Base-by-base conservation (phyloP, 495 filamentous ascomycete genomes). In the Podospora bellae-mahoneyi region DNA sequence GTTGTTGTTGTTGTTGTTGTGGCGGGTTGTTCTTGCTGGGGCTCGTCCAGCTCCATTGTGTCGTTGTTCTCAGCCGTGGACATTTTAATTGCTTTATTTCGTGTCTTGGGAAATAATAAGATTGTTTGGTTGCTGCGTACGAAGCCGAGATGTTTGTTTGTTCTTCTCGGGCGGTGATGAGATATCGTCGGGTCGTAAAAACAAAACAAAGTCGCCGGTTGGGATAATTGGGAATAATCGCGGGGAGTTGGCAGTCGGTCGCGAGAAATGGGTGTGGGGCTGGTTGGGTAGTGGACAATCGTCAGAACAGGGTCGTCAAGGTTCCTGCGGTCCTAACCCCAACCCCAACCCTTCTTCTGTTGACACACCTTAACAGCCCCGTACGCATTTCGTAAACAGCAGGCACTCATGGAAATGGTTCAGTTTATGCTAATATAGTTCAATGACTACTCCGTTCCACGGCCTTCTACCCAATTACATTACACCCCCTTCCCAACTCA, bases 1-100 rank as follows among this genome's bases (percentile, higher is more conserved):
- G 30, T 32, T 0, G 61, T 64, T 27, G 66, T 62, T 54, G 53
- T 39, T 64, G 64, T 28, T 57, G 67, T n/a, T 59, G 70, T 60
- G 70, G 27, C 64, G 23, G 23, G 23, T 2, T 27, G 59, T 18
- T 59, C 18, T 13, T 48, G 39, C 9, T 10, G 7, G 39, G 39
- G 39, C 39, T 48, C 39, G 39, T 48, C 39, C 9, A 48, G 39
- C 39, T 48, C 39, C 39, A 48, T 48, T 6, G 39, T 48, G 39
- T 48, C 39, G 39, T 48, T 10, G 39, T 10, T 10, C 13, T 10
- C 39, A 1, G 39, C 39, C 0, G 39, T 48, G 39, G 39, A 48
- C 39, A 48, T 48, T 48, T 48, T 48, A 2, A 10, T 6, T 9
- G 39, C 39, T 48, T 6, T 48, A 6, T 39, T 39, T 39, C 34